A percentile compares a stretch with the other conserved stretches of the same genome.
Evolutionary conservation across 164 flowering plant species (phyloP).

Genomic region (Magnolia kwangsiensis): DNA sequence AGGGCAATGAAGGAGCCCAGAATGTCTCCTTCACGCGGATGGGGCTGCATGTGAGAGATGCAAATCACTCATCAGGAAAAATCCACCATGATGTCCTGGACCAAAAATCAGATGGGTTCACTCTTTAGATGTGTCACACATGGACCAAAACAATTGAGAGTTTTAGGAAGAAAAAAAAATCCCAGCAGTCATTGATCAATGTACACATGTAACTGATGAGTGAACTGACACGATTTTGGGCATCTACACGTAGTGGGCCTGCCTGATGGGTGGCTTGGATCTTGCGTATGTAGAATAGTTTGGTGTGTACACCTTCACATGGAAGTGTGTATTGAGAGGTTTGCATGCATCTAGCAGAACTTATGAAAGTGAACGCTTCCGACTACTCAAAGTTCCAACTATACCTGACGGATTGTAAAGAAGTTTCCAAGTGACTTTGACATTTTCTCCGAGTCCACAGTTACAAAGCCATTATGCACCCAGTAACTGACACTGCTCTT

Average conservation of each 20-base stretch:
- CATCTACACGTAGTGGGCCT: neutral
- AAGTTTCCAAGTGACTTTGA: constrained; percentile 97
- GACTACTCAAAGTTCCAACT: neutral
- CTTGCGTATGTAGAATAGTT: neutral
- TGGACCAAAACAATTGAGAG: too few relatives aligned
- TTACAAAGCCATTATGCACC: constrained; percentile 98
- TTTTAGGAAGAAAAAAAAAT: neutral
- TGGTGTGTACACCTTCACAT: too few relatives aligned
- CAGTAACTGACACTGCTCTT: constrained; percentile 73
- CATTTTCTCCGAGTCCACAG: constrained; percentile 86
- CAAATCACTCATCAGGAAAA: too few relatives aligned
- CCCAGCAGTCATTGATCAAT: neutral
- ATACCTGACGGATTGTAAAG: constrained; percentile 94
- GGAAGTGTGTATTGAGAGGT: neutral
- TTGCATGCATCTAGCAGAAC: neutral
- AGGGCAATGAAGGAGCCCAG: too few relatives aligned
- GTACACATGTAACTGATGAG: neutral
- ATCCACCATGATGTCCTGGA: too few relatives aligned
- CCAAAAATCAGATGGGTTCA: neutral
- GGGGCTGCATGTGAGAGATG: too few relatives aligned
- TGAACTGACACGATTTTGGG: neutral
- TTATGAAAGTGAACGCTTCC: neutral
- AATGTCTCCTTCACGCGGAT: too few relatives aligned
- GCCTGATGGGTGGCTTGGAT: neutral
- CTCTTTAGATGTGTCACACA: neutral